Evolutionary conservation across 345 rosid species (phyloP).

Genomic region (Diplotaxis tenuifolia): DNA sequence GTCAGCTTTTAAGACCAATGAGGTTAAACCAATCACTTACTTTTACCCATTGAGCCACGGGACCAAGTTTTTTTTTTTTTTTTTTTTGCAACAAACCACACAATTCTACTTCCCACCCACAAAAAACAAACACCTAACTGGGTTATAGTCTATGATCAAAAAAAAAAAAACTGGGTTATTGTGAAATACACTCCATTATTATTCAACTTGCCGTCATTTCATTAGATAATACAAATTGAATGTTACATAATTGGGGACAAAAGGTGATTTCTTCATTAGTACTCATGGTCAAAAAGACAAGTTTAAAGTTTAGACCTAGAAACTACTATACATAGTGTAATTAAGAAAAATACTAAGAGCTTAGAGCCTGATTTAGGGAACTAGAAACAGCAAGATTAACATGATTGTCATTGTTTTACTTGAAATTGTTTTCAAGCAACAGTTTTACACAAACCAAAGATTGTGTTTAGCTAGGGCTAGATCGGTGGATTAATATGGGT

Average conservation of each 20-base stretch:
- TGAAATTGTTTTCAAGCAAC: slow-evolving; percentile 1
- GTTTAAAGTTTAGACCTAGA: slow-evolving; percentile 13
- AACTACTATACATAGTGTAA: not conserved
- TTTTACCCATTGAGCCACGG: slow-evolving; percentile 73
- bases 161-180: too few relatives aligned
- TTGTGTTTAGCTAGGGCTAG: slow-evolving; percentile 11
- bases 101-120: slow-evolving; percentile 21
- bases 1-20: slow-evolving; percentile 31
- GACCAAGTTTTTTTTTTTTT: slow-evolving; percentile 27
- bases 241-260: slow-evolving; percentile 33
- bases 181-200: slow-evolving; percentile 26
- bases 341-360: slow-evolving; percentile 17
- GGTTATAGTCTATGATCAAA: too few relatives aligned
- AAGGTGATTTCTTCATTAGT: slow-evolving; percentile 26
- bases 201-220: not conserved
- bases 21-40: slow-evolving; percentile 17
- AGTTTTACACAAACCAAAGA: not conserved
- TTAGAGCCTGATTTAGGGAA: slow-evolving; percentile 24
- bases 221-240: slow-evolving; percentile 6
- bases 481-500: slow-evolving; percentile 2
- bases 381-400: not conserved
- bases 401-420: slow-evolving; percentile 14
- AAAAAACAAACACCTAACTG: slow-evolving; percentile 4
- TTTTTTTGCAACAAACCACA: slow-evolving; percentile 32
- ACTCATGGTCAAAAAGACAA: slow-evolving; percentile 24